A percentile compares a stretch with the other conserved stretches of the same genome.
Evolutionary conservation across 257 asterid species (phyloP).

Genomic region (Cynanchum wilfordii): DNA sequence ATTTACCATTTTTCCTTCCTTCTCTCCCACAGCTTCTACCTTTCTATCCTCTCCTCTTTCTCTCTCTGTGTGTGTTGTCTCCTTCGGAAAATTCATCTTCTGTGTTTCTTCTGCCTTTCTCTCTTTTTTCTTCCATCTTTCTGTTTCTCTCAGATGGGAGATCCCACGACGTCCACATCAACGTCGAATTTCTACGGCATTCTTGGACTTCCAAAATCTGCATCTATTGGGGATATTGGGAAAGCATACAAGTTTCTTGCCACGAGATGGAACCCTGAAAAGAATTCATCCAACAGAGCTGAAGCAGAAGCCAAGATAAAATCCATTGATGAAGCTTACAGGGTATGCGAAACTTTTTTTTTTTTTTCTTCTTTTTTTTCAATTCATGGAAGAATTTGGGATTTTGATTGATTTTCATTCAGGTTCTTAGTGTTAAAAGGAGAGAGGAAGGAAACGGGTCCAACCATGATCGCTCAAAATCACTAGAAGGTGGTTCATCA

Average conservation of each 20-base stretch:
- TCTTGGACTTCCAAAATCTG: slow-evolving; percentile 64
- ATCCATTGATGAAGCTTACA: slow-evolving; percentile 80
- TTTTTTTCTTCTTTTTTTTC: neutral
- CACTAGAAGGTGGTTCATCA: slow-evolving; percentile 12
- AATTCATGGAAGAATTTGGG: neutral
- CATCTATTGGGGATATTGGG: slow-evolving; percentile 65
- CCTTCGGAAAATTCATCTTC: slow-evolving; percentile 5
- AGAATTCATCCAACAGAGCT: slow-evolving; percentile 50
- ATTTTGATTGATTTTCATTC: slow-evolving; percentile 1
- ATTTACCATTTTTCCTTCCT: slow-evolving; percentile 15
- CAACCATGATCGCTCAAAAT: slow-evolving; percentile 27
- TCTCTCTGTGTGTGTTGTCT: neutral
- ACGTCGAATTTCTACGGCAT: slow-evolving; percentile 39
- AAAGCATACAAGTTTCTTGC: slow-evolving; percentile 70
- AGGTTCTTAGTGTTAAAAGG: slow-evolving; percentile 68
- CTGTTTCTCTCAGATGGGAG: slow-evolving; percentile 46
- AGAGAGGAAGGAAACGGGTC: slow-evolving; percentile 43
- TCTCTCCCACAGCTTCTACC: slow-evolving; percentile 9
- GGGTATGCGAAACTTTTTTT: slow-evolving; percentile 32
- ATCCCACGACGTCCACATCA: slow-evolving; percentile 27
- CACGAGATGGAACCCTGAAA: slow-evolving; percentile 81
- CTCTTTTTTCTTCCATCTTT: too few relatives aligned
- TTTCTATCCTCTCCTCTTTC: neutral
- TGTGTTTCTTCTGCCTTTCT: slow-evolving; percentile 3
- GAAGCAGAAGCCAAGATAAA: slow-evolving; percentile 60